Evolutionary conservation across 192 early-diverging fungal species (phyloP).

Genomic region (Chytriomyces sp.): DNA sequence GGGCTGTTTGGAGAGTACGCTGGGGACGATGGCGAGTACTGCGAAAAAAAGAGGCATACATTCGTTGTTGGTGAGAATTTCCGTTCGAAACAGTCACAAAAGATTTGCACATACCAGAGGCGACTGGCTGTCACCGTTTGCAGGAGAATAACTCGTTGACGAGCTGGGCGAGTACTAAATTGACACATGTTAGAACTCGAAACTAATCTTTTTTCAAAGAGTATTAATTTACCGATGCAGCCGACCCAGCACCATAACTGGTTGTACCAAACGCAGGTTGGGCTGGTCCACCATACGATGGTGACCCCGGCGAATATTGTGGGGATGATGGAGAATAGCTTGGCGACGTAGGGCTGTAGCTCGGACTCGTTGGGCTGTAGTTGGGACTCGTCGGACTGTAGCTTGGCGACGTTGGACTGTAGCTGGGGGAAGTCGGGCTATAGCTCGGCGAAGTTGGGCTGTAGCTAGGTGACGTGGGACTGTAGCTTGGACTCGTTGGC

Average conservation of each 20-base stretch:
- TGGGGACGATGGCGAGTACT: slow-evolving; percentile 68
- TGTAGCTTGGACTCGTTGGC: slow-evolving; percentile 75
- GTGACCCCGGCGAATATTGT: slow-evolving; percentile 58
- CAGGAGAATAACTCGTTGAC: slow-evolving; percentile 45
- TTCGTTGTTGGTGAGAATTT: neutral
- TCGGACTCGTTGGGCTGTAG: slow-evolving; percentile 79
- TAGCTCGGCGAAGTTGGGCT: slow-evolving; percentile 76
- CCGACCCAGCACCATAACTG: slow-evolving; percentile 36
- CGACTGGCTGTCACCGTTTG: slow-evolving; percentile 5
- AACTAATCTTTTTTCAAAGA: too few species aligned
- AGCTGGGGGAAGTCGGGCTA: slow-evolving; percentile 34
- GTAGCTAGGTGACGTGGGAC: slow-evolving; percentile 77
- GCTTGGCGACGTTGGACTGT: slow-evolving; percentile 57
- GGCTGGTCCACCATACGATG: slow-evolving; percentile 42
- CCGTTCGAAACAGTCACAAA: neutral
- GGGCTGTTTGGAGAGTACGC: slow-evolving; percentile 67
- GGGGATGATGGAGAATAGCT: slow-evolving; percentile 46
- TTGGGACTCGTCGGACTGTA: slow-evolving; percentile 72
- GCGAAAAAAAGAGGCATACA: neutral
- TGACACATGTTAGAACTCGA: slow-evolving; percentile 40
- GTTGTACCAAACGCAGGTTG: slow-evolving; percentile 63
- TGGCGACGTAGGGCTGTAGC: slow-evolving; percentile 46
- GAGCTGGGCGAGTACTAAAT: slow-evolving; percentile 49
- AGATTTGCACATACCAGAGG: slow-evolving; percentile 14
- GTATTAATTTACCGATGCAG: slow-evolving; percentile 8